Evolutionary conservation across 2,329 filamentous ascomycete species (phyloP).

Genomic region (Onygenales sp.): DNA sequence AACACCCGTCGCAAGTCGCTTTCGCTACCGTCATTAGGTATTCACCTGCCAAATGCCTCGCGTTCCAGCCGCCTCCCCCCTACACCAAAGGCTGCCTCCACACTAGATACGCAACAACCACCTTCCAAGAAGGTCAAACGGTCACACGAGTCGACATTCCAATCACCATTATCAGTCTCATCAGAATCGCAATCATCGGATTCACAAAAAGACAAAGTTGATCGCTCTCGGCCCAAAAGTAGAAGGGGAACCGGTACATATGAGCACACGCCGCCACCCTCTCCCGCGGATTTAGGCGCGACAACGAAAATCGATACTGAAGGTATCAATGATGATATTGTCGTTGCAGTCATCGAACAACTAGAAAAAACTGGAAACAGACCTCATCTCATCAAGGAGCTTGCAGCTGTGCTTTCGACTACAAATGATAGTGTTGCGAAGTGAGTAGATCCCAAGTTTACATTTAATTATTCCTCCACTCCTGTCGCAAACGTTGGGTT

Average conservation of each 20-base stretch:
- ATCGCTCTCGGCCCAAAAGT: slow-evolving; percentile 15
- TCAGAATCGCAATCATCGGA: slow-evolving; percentile 21
- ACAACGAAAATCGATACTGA: slow-evolving; percentile 62
- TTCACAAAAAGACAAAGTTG: slow-evolving; percentile 20
- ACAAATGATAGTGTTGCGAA: slow-evolving; percentile 79
- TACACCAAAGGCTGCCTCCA: slow-evolving; percentile 53
- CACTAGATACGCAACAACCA: slow-evolving; percentile 42
- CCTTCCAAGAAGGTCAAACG: slow-evolving; percentile 66
- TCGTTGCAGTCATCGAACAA: slow-evolving; percentile 80
- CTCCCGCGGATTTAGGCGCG: slow-evolving; percentile 44
- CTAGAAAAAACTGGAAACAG: slow-evolving; percentile 83
- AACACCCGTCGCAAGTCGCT: slow-evolving; percentile 95
- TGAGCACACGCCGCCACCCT: slow-evolving; percentile 72
- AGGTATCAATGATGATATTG: slow-evolving; percentile 88
- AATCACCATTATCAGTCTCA: slow-evolving; percentile 28
- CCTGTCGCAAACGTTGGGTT: slow-evolving; percentile 8
- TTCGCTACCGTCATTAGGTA: slow-evolving; percentile 84
- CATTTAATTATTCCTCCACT: slow-evolving; percentile 1
- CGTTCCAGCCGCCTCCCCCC: slow-evolving; percentile 49
- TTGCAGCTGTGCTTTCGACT: slow-evolving; percentile 68
- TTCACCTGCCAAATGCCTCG: slow-evolving; percentile 61
- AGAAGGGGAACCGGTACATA: slow-evolving; percentile 45
- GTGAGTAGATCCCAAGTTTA: slow-evolving; percentile 47
- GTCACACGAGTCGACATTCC: slow-evolving; percentile 51
- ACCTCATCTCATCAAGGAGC: slow-evolving; percentile 88